Conservation (phyloP, 345 rosid species). For the Eucalyptus marginata region DNA sequence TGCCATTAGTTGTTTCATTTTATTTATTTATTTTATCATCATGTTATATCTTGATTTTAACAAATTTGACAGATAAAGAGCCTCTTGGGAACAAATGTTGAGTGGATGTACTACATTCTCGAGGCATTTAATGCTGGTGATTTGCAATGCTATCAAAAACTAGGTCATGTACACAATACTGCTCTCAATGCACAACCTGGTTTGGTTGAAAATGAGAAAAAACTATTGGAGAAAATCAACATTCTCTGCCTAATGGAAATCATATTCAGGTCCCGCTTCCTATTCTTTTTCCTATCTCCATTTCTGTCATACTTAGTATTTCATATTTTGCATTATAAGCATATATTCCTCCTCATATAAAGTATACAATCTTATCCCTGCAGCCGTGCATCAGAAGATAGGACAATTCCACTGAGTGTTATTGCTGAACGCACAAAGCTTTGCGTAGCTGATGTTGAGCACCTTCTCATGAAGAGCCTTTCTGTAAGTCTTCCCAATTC, state of each 20-base stretch:
- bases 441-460: constrained; percentile 82
- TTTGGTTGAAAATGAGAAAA: constrained; percentile 80
- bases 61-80: constrained; percentile 60
- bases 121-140: constrained; percentile 91
- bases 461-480: constrained; percentile 95
- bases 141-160: constrained; percentile 70
- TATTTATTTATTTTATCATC: neutral
- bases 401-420: constrained; percentile 75
- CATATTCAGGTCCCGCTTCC: constrained; percentile 62
- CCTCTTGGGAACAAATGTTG: constrained; percentile 79
- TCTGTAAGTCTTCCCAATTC: constrained; percentile 49
- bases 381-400: constrained; percentile 97
- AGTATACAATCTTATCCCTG: neutral
- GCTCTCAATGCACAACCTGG: constrained; percentile 88
- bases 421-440: constrained; percentile 94
- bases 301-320: neutral
- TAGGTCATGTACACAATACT: constrained; percentile 73
- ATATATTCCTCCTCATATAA: neutral
- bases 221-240: constrained; percentile 90
- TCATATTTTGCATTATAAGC: neutral
- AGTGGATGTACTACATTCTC: constrained; percentile 95
- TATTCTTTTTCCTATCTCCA: neutral
- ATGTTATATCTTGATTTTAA: neutral
- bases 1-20: neutral
- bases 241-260: constrained; percentile 97